Conservation (phyloP, 2,329 filamentous ascomycete genomes). For the Aspergillus tubingensis region DNA sequence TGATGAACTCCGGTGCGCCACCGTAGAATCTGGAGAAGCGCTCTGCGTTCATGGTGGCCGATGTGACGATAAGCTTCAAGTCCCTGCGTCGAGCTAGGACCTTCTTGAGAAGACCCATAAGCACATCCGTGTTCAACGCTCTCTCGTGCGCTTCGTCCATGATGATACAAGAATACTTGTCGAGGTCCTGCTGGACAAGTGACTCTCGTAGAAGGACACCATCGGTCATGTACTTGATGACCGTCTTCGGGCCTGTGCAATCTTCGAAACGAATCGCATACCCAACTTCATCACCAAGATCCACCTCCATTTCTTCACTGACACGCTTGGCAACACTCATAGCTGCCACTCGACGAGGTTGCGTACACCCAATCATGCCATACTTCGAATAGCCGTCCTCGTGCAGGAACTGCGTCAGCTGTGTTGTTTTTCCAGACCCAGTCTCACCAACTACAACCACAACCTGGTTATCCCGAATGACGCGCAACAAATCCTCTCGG, state of each 20-base stretch:
- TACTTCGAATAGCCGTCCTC: constrained; percentile 89
- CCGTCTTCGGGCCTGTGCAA: constrained; percentile 91
- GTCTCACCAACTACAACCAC: constrained; percentile 96
- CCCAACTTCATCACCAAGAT: constrained; percentile 81
- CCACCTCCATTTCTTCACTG: constrained; percentile 96
- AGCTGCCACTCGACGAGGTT: constrained; percentile 91
- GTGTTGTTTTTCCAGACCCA: constrained; percentile 95
- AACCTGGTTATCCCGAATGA: constrained; percentile 96
- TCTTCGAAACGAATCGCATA: constrained; percentile 99
- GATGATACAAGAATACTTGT: constrained; percentile 96
- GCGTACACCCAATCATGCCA: constrained; percentile 94
- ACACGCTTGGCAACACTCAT: constrained; percentile 99
- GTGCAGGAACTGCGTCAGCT: constrained; percentile 91
- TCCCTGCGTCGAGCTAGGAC: constrained; percentile 86
- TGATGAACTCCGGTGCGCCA: constrained; percentile 92
- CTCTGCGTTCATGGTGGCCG: constrained; percentile 97
- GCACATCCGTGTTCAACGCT: constrained; percentile 91
- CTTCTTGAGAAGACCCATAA: constrained; percentile 98
- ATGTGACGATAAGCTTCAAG: constrained; percentile 94
- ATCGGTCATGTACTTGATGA: constrained; percentile 99
- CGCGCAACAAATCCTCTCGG: constrained; percentile 83
- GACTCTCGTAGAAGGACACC: constrained; percentile 92
- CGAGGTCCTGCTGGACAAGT: constrained; percentile 85
- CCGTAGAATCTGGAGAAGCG: constrained; percentile 95
- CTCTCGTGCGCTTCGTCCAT: constrained; percentile 99